These are phyloP conservation scores for Sparassis latifolia DNA, from an alignment of 1,284 basidiomycete species.

Conservation along the genomic window DNA sequence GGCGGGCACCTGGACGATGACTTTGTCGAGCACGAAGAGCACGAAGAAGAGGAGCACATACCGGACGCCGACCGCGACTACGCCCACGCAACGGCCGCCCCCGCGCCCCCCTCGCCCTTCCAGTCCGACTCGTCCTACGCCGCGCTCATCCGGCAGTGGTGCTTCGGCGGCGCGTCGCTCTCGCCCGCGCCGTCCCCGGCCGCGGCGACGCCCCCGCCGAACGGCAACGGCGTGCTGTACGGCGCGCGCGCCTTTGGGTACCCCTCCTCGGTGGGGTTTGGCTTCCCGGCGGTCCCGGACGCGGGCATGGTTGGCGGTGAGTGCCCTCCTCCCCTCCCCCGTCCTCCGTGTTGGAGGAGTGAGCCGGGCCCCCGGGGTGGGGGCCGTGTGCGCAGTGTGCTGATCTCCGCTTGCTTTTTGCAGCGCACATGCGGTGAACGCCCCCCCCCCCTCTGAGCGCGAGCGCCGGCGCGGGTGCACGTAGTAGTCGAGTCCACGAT, in stretches of 20 bases:
- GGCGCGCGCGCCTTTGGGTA: constrained; percentile 6
- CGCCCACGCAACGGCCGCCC: constrained; percentile 11
- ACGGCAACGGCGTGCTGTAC: constrained; percentile 1
- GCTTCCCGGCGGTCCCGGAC: constrained; percentile 18
- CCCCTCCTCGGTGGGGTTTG: constrained; percentile 9
- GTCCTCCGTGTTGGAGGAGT: too few species aligned
- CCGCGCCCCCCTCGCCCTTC: constrained; percentile 10
- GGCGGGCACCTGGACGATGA: background rate
- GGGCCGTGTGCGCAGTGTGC: too few species aligned
- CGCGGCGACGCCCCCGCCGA: too few species aligned
- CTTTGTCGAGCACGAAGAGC: background rate
- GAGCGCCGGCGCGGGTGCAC: too few species aligned
- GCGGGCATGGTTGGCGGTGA: constrained; percentile 23
- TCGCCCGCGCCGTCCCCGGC: constrained; percentile 1
- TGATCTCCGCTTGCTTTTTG: too few species aligned
- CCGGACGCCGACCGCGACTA: constrained; percentile 6
- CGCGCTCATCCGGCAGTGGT: constrained; percentile 62
- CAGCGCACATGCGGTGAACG: too few species aligned
- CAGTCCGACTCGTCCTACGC: constrained; percentile 41
- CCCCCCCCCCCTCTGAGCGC: too few species aligned
- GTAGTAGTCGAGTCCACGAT: too few species aligned
- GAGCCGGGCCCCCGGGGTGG: too few species aligned
- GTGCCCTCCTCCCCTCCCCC: background rate
- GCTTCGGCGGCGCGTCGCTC: constrained; percentile 32
- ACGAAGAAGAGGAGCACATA: background rate